Percentiles rank a stretch among this genome's conserved stretches.
phyloP scores from a whole-genome alignment of 2,329 filamentous ascomycete genomes.

The Chaetomium sp. region DNA sequence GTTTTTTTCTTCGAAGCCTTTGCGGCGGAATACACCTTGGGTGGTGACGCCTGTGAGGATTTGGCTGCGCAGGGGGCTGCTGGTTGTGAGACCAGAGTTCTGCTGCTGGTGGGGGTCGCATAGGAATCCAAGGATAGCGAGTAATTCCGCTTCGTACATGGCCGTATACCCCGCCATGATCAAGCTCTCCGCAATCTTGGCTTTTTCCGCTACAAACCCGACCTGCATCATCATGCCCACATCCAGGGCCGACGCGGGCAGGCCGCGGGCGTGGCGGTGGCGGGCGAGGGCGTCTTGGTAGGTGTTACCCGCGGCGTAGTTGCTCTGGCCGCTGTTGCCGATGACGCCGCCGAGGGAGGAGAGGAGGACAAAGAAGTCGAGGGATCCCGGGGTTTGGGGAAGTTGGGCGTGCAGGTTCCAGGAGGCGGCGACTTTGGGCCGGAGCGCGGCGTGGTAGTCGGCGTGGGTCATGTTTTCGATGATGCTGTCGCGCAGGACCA shows the following conservation, averaged over 20 bases:
- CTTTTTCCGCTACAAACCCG: too few species aligned
- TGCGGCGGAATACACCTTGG: too few species aligned
- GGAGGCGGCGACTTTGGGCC: neutral
- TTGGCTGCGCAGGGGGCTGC: too few species aligned
- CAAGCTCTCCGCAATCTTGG: too few species aligned
- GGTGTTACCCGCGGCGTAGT: slow-evolving; percentile 2
- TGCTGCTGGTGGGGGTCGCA: too few species aligned
- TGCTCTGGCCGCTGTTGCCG: slow-evolving; percentile 3
- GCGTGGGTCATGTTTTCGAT: neutral
- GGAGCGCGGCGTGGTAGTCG: neutral
- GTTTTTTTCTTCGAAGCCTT: too few species aligned
- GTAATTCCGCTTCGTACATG: too few species aligned
- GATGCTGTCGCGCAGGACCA: neutral
- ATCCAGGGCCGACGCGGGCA: neutral
- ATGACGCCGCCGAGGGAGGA: slow-evolving; percentile 2
- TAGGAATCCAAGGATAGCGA: too few species aligned
- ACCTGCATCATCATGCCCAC: too few species aligned
- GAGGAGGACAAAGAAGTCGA: slow-evolving; percentile 10
- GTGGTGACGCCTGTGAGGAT: too few species aligned
- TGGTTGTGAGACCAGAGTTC: too few species aligned
- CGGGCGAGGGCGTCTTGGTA: slow-evolving; percentile 12
- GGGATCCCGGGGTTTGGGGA: neutral
- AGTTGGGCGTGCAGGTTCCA: neutral
- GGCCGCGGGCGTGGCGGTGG: neutral
- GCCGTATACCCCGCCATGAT: too few species aligned